phyloP scores from a whole-genome alignment of 257 asterid genomes.

The Ehretia macrophylla region DNA sequence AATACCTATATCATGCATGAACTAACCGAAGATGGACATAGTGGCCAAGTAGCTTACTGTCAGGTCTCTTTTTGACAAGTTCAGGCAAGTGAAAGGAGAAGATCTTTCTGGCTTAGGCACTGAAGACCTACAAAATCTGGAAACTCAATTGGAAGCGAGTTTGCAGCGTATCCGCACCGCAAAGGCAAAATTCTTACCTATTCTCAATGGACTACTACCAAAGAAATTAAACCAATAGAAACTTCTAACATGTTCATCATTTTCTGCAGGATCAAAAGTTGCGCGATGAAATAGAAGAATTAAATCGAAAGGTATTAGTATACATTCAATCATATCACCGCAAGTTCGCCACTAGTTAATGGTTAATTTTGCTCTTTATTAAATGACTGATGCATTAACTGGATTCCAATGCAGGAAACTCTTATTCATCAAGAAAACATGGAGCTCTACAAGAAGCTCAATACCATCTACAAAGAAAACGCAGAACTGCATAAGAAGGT shows the following conservation, averaged over 20 bases:
- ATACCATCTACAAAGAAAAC: constrained; percentile 5
- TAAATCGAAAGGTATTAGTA: constrained; percentile 4
- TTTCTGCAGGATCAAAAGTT: constrained; percentile 8
- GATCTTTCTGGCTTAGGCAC: constrained; percentile 6
- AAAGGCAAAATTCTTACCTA: constrained; percentile 8
- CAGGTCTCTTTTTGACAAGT: not conserved
- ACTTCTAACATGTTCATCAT: not conserved
- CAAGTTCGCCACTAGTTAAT: no score
- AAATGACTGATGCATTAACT: no score
- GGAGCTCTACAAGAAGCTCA: constrained; percentile 11
- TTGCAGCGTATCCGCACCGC: constrained; percentile 1
- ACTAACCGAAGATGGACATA: no score
- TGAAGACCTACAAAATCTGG: constrained; percentile 7
- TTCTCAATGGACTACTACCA: no score
- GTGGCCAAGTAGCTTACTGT: not conserved
- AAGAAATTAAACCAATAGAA: not conserved
- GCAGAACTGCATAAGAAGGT: no score
- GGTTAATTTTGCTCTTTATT: no score
- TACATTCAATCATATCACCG: no score
- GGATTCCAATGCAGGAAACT: not conserved
- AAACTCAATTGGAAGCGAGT: constrained; percentile 1
- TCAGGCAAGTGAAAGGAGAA: constrained; percentile 15
- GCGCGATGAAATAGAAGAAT: constrained; percentile 4
- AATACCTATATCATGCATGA: no score
- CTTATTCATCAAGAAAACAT: constrained; percentile 7